Base-by-base conservation (phyloP, 305 asterid genomes). In the Solanum aculeatissimum region DNA sequence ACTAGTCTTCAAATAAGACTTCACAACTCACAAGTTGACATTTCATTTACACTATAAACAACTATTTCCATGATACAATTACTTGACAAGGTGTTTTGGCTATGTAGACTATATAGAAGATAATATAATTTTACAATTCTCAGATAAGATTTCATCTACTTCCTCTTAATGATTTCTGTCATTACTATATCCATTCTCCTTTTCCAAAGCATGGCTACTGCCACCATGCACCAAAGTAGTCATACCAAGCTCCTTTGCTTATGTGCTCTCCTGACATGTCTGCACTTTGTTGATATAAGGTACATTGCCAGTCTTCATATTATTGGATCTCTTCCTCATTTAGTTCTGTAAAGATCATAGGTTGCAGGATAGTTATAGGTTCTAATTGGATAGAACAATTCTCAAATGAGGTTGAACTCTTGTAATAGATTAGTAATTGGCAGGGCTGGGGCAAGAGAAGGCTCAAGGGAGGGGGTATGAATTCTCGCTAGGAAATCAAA, bases 401-500 rank as follows among this genome's bases (percentile, higher is more conserved):
- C 65, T 51, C 11, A 51, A 29, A 51, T 27, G 47, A 77, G 82
- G 47, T 51, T 77, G 29, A 74, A 16, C 29, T 77, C 25, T 77
- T 77, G 45, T 27, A 29, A 77, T 53, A 27, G 18, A 11, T 51
- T 51, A 51, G 62, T 77, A 51, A 77, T 77, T 51, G 82, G 27
- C 63, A 77, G 42, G 60, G 25, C 16, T 47, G 81, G 21, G 60
- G 47, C 63, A 51, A 2, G 63, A 51, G 82, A 77, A 74, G 58
- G 38, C 23, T 47, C 81, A 74, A 0, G n/a, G 42, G 21, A 47
- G 40, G 16, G 60, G 65, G 65, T 77, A 51, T 51, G 47, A 77
- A 16, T 75, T 47, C 27, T 49, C 29, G 15, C 82, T 77, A 77
- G 62, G 82, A 77, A 77, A 29, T 77, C 65, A 93, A 85, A 87